phyloP scores from a whole-genome alignment of 2,329 filamentous ascomycete species.

The Tothia fuscella region DNA sequence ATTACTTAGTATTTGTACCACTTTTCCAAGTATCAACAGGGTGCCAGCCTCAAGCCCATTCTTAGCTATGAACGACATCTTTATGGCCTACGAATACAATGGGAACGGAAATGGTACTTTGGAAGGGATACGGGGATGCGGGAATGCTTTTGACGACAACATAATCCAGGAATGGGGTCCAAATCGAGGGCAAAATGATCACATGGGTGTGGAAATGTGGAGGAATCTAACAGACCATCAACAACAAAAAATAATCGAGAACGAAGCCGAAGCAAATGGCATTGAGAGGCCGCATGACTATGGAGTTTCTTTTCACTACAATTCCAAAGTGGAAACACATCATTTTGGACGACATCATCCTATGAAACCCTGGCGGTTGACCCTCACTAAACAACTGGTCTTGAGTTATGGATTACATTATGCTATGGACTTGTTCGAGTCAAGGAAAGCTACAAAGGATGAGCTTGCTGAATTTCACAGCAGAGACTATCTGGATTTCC shows the following conservation, averaged over 20 bases:
- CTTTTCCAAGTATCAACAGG: no score
- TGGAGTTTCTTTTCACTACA: constrained; percentile 90
- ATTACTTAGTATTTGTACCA: no score
- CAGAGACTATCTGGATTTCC: constrained; percentile 80
- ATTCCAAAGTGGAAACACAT: constrained; percentile 87
- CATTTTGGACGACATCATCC: constrained; percentile 96
- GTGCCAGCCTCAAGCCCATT: no score
- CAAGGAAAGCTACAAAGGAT: constrained; percentile 73
- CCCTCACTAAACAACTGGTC: constrained; percentile 87
- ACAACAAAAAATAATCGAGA: constrained; percentile 39
- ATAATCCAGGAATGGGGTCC: constrained; percentile 18
- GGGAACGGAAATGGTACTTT: no score
- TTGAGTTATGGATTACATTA: constrained; percentile 92
- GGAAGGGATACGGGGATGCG: no score
- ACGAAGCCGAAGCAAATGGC: constrained; percentile 47
- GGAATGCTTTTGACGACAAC: constrained; percentile 10
- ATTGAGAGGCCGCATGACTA: constrained; percentile 75
- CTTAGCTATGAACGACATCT: no score
- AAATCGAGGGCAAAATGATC: constrained; percentile 1
- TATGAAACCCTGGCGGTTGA: constrained; percentile 98
- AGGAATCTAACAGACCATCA: constrained; percentile 19
- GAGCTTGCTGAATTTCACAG: constrained; percentile 83
- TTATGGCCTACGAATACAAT: no score
- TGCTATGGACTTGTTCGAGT: constrained; percentile 88
- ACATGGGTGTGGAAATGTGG: constrained; percentile 8